These are phyloP conservation scores for Nicotiana otophora DNA, from an alignment of 257 asterid species.

Conservation along the genomic window DNA sequence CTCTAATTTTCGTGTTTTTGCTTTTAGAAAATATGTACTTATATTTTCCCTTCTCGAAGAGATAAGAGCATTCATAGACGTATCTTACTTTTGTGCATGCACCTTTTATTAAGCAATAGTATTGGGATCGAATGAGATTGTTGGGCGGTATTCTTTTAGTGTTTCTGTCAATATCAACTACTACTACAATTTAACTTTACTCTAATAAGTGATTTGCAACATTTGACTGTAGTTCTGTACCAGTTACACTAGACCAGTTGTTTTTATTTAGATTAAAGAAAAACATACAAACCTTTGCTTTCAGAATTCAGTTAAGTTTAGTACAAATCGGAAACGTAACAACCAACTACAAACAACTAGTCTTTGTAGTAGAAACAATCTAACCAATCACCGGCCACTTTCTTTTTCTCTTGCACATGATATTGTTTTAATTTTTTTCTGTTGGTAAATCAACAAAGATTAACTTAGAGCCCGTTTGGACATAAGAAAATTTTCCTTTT, in stretches of 20 bases:
- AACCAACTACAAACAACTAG: neutral
- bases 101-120: neutral
- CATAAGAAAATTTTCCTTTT: too few species aligned
- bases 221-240: neutral
- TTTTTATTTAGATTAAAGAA: neutral
- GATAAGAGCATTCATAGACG: neutral
- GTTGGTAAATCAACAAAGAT: neutral
- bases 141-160: neutral
- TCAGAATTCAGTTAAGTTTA: neutral
- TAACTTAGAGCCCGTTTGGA: too few species aligned
- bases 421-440: neutral
- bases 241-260: neutral
- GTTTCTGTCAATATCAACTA: neutral
- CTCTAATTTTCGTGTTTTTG: neutral
- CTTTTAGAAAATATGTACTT: neutral
- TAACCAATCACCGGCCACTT: neutral
- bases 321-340: neutral
- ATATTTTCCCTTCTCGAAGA: neutral
- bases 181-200: neutral
- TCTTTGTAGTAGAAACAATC: too few species aligned
- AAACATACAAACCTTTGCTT: neutral
- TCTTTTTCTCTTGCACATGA: neutral
- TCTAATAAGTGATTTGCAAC: neutral
- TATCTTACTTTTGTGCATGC: slow-evolving; percentile 1
- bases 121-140: neutral